These are phyloP conservation scores for Cutaneotrichosporon dermatis DNA, from an alignment of 1,284 basidiomycete genomes.

Conservation along the genomic window DNA sequence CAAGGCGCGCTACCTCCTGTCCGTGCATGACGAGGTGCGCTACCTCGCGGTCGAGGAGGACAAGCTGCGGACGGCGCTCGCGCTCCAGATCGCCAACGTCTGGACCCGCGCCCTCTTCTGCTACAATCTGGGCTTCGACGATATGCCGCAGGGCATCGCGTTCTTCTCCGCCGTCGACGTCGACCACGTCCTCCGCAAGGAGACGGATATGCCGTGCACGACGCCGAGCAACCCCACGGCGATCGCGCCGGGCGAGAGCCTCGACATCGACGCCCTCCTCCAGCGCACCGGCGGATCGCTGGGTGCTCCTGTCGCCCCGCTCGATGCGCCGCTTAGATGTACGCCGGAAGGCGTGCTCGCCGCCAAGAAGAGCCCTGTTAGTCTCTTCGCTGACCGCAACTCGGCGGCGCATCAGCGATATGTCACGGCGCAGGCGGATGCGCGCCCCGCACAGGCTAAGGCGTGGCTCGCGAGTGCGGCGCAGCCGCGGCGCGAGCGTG, in stretches of 20 bases:
- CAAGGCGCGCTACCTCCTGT: constrained; percentile 87
- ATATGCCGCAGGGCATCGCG: constrained; percentile 87
- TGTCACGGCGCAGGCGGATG: constrained; percentile 33
- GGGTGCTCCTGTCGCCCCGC: neutral
- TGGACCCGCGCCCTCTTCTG: constrained; percentile 94
- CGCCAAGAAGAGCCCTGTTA: constrained; percentile 20
- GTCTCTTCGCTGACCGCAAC: constrained; percentile 29
- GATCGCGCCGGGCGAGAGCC: constrained; percentile 78
- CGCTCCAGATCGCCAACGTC: constrained; percentile 89
- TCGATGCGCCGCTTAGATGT: neutral
- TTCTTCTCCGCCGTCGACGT: constrained; percentile 98
- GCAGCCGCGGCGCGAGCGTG: no score
- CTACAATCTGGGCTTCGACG: constrained; percentile 88
- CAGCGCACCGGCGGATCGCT: constrained; percentile 53
- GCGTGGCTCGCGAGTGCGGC: constrained; percentile 21
- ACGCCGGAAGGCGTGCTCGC: constrained; percentile 9
- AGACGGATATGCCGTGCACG: constrained; percentile 91
- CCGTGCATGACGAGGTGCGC: constrained; percentile 94
- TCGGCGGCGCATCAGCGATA: constrained; percentile 27
- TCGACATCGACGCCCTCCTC: constrained; percentile 69
- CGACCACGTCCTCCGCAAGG: constrained; percentile 87
- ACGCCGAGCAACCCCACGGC: constrained; percentile 84
- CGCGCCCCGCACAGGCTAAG: constrained; percentile 13
- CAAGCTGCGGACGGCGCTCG: constrained; percentile 80
- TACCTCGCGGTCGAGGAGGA: constrained; percentile 89